phyloP scores from a whole-genome alignment of 192 early-diverging fungal species.

The Lobosporangium transversale region DNA sequence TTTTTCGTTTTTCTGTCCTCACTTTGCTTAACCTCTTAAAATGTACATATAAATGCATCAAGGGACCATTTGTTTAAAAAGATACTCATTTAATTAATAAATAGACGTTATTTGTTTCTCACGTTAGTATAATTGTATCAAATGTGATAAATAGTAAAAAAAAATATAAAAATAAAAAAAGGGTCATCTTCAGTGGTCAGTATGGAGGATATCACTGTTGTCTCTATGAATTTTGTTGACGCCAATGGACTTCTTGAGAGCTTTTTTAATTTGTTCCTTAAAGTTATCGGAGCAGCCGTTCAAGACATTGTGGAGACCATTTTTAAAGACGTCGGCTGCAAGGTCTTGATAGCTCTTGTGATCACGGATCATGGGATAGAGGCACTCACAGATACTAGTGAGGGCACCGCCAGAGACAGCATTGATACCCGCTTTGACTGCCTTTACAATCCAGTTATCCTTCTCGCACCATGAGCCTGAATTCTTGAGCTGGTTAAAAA shows the following conservation, averaged over 20 bases:
- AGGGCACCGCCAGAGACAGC: not conserved
- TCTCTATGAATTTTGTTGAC: not conserved
- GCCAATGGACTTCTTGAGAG: not conserved
- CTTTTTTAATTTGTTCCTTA: constrained; percentile 4
- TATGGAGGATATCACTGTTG: too few species aligned
- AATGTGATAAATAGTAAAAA: too few species aligned
- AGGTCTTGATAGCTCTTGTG: constrained; percentile 8
- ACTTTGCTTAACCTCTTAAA: too few species aligned
- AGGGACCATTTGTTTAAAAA: too few species aligned
- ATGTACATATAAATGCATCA: too few species aligned
- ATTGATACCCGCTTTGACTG: not conserved
- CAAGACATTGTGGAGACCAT: constrained; percentile 2
- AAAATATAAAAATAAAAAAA: too few species aligned
- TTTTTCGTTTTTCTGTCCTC: too few species aligned
- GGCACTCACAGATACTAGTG: constrained; percentile 10
- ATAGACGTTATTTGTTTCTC: too few species aligned
- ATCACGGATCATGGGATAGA: constrained; percentile 2
- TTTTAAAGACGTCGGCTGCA: not conserved
- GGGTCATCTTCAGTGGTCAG: too few species aligned
- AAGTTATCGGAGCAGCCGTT: not conserved
- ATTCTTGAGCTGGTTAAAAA: constrained; percentile 20
- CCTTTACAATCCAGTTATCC: constrained; percentile 15
- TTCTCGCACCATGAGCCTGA: constrained; percentile 23
- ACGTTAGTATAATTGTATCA: too few species aligned
- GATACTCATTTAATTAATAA: too few species aligned